These are phyloP conservation scores for Tripterygium wilfordii DNA, from an alignment of 177 flowering plant species.

Conservation along the genomic window DNA sequence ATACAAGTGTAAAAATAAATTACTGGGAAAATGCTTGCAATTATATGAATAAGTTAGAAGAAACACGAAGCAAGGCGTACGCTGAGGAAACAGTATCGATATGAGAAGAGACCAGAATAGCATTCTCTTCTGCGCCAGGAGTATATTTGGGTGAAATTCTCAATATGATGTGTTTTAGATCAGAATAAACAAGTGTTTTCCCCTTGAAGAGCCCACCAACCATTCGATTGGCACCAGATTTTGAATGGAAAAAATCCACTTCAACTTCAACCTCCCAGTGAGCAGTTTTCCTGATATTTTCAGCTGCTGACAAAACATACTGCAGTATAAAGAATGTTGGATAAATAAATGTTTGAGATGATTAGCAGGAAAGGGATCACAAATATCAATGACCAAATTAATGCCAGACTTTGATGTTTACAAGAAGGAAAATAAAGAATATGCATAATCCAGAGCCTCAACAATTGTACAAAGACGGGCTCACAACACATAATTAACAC, in stretches of 20 bases:
- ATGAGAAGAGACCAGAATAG: slow-evolving; percentile 91
- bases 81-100: slow-evolving; percentile 89
- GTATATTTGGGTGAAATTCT: slow-evolving; percentile 76
- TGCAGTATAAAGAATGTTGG: slow-evolving; percentile 19
- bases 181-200: slow-evolving; percentile 80
- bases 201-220: slow-evolving; percentile 71
- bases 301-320: slow-evolving; percentile 68
- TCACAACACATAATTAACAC: too few relatives aligned
- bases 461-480: not conserved
- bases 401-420: not conserved
- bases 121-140: slow-evolving; percentile 63
- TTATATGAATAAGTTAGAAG: slow-evolving; percentile 6
- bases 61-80: slow-evolving; percentile 40
- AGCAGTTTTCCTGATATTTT: slow-evolving; percentile 64
- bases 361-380: not conserved
- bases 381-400: not conserved
- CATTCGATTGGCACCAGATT: slow-evolving; percentile 66
- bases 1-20: not conserved
- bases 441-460: not conserved
- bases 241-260: slow-evolving; percentile 70
- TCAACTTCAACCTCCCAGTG: slow-evolving; percentile 96
- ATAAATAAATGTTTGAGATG: not conserved
- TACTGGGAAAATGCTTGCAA: too few relatives aligned
- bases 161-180: slow-evolving; percentile 67
- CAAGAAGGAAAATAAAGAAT: not conserved